Base-by-base conservation (phyloP, 1,284 basidiomycete species). In the Farysia itapuensis region DNA sequence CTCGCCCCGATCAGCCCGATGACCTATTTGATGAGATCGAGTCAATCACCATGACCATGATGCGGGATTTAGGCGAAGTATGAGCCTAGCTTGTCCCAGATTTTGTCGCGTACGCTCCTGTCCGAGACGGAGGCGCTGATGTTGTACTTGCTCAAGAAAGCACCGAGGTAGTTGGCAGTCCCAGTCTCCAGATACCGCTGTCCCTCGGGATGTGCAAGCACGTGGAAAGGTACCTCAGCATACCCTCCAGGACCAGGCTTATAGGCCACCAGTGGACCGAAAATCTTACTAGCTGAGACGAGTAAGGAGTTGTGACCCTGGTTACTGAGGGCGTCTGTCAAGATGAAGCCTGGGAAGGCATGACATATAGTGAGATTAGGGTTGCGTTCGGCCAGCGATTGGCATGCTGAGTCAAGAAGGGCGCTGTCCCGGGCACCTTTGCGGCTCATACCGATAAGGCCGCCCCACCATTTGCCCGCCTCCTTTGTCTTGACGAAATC, bases 271-370 rank as follows among this genome's bases (percentile, higher is more conserved):
- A 63, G 0, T 0, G 54, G 61, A 3, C 52, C 65, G 33, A 67
- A 61, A 16, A 72, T 34, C 12, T 48, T 42, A 9, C 34, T 46
- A 3, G 64, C 37, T 28, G 57, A 39, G 2, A 70, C 67, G 32
- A 79, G 33, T 0, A 74, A 59, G 7, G 45, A 51, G 13, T 63
- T 73, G 48, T 77, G 70, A 25, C 71, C 67, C 12, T 57, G 57
- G 36, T 77, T 74, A n/a, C 57, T 35, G 9, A 69, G 50, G 2
- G 70, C 73, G 13, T 74, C 47, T 12, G 73, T 77, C 9, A 48
- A 47, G 19, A 73, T 51, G 21, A 67, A 32, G 2, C 73, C 73
- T 3, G 73, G 73, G 25, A 70, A 70, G 39, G 64, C 24, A 41
- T 75, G 73, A 0, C 52, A 36, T 33, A 75, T 42, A 19, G 41